Evolutionary conservation across 2,329 filamentous ascomycete genomes (phyloP), one percentile per base, ranked within the genome.

Genomic region (Fusarium cicatricum): DNA sequence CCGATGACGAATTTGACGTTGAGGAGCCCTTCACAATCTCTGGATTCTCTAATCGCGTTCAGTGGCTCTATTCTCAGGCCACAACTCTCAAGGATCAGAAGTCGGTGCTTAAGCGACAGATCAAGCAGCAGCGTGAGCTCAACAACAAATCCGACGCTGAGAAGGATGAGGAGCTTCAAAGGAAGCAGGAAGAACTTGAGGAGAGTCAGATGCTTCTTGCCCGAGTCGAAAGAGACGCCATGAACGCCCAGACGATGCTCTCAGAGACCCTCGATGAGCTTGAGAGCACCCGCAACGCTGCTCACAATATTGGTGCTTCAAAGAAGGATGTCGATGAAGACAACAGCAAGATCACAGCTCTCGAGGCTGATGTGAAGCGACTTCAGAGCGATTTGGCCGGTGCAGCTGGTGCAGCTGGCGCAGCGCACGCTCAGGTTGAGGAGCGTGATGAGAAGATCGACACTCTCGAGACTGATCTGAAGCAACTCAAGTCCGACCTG

Each of bases 51-150:
- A 79, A 85, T 9, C 91, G 91, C 68, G 87, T 98, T 1, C 89
- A 92, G 67, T 90, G 87, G 77, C 78, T 97, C 5, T 91, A 92
- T 70, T 81, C 82, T 34, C 90, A 91, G 54, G 85, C 91, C n/a
- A 89, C 88, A 15, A 85, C 85, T 16, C 79, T 97, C 31, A 88
- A 91, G 58, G 91, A 97, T 66, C 93, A 98, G 71, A 96, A 97
- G 72, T 86, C 87, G 42, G 93, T 97, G 17, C 82, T 98, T 9
- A 90, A 94, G 69, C 87, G 92, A 37, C 93, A 98, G 73, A 94
- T 97, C 69, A 94, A 96, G 77, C 93, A 98, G 72, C 94, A 98
- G 75, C 90, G 93, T 54, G 92, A 96, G 70, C 83, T 97, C 52
- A 96, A 96, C 76, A 92, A 83, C 77, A 93, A 93, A 70, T 92